Conservation (phyloP, 1,139 yeast genomes). For the Zygoascus sp. region DNA sequence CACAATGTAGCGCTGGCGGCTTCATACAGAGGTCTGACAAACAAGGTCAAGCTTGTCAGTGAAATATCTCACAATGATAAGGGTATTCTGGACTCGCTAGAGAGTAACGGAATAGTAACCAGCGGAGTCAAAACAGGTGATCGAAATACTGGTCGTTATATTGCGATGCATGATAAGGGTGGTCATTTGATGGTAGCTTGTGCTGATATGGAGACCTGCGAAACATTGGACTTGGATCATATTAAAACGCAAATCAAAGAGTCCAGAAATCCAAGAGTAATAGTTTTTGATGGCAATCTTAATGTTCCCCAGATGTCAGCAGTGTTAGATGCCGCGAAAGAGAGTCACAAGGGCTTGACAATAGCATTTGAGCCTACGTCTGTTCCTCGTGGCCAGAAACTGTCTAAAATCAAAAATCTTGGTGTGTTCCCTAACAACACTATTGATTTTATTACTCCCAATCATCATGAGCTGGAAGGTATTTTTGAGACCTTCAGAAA, state of each 20-base stretch:
- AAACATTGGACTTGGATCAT: conserved; percentile 44
- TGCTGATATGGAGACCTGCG: conserved; percentile 77
- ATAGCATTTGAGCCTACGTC: conserved; percentile 78
- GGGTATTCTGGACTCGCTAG: conserved; percentile 38
- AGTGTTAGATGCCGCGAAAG: conserved; percentile 35
- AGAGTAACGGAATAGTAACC: conserved; percentile 37
- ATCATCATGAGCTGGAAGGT: conserved; percentile 53
- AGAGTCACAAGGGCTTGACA: conserved; percentile 24
- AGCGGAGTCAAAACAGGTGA: conserved; percentile 40
- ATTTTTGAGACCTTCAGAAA: conserved; percentile 49
- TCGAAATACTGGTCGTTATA: conserved; percentile 61
- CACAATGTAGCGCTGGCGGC: conserved; percentile 66
- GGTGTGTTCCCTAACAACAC: conserved; percentile 36
- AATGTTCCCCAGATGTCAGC: conserved; percentile 41
- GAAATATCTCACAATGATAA: conserved; percentile 56
- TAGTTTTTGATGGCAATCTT: conserved; percentile 69
- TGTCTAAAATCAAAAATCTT: conserved; percentile 25
- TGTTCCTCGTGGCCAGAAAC: conserved; percentile 47
- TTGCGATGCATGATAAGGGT: conserved; percentile 54
- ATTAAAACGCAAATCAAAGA: conserved; percentile 32
- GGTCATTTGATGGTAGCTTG: conserved; percentile 74
- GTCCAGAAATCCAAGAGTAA: conserved; percentile 33
- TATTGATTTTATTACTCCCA: conserved; percentile 59
- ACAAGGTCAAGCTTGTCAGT: conserved; percentile 44
- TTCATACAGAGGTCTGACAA: conserved; percentile 21